phyloP scores from a whole-genome alignment of 2,329 filamentous ascomycete genomes.

The Remersonia thermophila region DNA sequence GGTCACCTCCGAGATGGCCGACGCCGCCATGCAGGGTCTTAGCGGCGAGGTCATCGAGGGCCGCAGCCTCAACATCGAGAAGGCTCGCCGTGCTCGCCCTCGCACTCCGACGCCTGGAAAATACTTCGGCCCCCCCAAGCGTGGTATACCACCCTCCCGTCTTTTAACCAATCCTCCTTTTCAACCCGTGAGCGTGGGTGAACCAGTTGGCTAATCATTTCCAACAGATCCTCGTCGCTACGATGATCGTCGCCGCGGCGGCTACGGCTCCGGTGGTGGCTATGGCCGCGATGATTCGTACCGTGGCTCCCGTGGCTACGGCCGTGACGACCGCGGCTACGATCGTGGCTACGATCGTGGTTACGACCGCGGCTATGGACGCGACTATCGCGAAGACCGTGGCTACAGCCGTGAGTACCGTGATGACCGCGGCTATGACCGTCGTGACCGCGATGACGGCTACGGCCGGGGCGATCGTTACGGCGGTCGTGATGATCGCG shows the following conservation, averaged over 20 bases:
- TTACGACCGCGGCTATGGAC: slow-evolving; percentile 27
- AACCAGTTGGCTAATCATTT: slow-evolving; percentile 24
- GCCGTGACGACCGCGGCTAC: slow-evolving; percentile 33
- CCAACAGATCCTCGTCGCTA: slow-evolving; percentile 45
- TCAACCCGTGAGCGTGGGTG: too few species aligned
- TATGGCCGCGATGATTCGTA: slow-evolving; percentile 44
- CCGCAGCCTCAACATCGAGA: slow-evolving; percentile 94
- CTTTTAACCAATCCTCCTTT: neutral
- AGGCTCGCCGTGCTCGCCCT: slow-evolving; percentile 87
- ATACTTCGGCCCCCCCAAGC: slow-evolving; percentile 97
- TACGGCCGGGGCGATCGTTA: slow-evolving; percentile 39
- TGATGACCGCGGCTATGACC: slow-evolving; percentile 23
- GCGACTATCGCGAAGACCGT: slow-evolving; percentile 31
- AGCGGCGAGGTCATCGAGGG: slow-evolving; percentile 94
- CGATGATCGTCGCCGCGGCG: slow-evolving; percentile 53
- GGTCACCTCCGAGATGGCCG: slow-evolving; percentile 86
- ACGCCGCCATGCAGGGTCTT: slow-evolving; percentile 90
- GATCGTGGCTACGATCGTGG: slow-evolving; percentile 35
- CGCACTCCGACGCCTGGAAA: slow-evolving; percentile 96
- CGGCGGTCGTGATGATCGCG: slow-evolving; percentile 30
- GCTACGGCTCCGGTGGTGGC: slow-evolving; percentile 32
- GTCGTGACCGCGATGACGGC: slow-evolving; percentile 32
- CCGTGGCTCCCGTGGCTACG: slow-evolving; percentile 28
- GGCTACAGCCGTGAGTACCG: slow-evolving; percentile 29
- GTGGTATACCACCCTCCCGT: slow-evolving; percentile 57